These are phyloP conservation scores for Colletotrichum caudatum DNA, from an alignment of 2,329 filamentous ascomycete genomes.

Conservation along the genomic window DNA sequence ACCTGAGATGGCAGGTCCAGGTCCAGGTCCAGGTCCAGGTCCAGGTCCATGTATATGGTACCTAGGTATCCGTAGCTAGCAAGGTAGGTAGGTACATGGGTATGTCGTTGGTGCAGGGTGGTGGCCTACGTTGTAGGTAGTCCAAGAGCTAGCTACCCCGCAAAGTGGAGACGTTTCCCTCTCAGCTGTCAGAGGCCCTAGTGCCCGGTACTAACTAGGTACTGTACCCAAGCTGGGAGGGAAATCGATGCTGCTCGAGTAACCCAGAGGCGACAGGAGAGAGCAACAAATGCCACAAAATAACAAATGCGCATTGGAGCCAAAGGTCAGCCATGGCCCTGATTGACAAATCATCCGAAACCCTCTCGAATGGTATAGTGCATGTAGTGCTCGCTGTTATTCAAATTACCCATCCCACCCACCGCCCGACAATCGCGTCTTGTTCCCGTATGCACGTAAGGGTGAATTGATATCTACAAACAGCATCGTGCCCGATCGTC, in stretches of 20 bases:
- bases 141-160: conserved; percentile 39
- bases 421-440: not conserved
- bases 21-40: no score
- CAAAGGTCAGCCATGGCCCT: not conserved
- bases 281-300: not conserved
- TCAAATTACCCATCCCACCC: conserved; percentile 17
- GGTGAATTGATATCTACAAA: conserved; percentile 32
- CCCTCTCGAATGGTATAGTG: conserved; percentile 28
- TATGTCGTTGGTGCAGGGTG: not conserved
- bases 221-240: no score
- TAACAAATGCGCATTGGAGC: not conserved
- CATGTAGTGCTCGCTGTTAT: conserved; percentile 20
- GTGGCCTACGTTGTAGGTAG: conserved; percentile 19
- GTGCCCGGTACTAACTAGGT: not conserved
- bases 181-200: not conserved
- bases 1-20: no score
- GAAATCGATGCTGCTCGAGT: no score
- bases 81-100: not conserved
- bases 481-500: not conserved
- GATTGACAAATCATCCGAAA: not conserved
- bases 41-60: not conserved
- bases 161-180: not conserved
- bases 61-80: no score
- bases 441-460: conserved; percentile 26
- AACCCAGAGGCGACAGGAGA: not conserved